Percentiles rank a stretch among this genome's conserved stretches.
phyloP scores from a whole-genome alignment of 139 green algal genomes.

The Ulvella scutata region DNA sequence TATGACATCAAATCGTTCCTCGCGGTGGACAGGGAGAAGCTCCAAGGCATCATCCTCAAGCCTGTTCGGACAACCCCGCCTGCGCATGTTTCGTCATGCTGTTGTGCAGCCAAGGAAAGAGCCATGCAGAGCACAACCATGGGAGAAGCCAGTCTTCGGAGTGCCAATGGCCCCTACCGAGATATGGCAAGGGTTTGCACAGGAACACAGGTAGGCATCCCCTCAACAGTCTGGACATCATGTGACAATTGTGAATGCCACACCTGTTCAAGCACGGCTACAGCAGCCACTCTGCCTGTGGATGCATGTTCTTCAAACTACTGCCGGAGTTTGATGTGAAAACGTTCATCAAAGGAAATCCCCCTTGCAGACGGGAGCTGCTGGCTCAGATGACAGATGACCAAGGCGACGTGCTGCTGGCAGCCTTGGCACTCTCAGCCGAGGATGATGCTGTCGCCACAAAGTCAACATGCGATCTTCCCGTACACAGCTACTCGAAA shows the following conservation, averaged over 20 bases:
- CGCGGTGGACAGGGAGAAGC: too few species aligned
- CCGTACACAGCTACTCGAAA: conserved; percentile 5
- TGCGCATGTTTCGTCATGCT: too few species aligned
- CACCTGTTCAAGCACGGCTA: not conserved
- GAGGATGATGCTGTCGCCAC: conserved; percentile 17
- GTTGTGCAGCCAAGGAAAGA: too few species aligned
- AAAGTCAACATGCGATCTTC: conserved; percentile 10
- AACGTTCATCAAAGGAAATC: not conserved
- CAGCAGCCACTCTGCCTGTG: not conserved
- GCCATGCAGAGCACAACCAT: too few species aligned
- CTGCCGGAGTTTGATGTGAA: not conserved
- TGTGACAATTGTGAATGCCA: not conserved
- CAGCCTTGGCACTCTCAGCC: conserved; percentile 6
- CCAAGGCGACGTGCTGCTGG: conserved; percentile 8
- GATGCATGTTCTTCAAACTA: not conserved
- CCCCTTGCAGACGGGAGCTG: not conserved
- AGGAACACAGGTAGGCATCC: not conserved
- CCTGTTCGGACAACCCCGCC: too few species aligned
- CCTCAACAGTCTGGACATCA: not conserved
- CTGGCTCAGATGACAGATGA: not conserved
- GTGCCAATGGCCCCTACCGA: not conserved
- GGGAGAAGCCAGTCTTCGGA: not conserved
- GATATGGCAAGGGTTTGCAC: not conserved
- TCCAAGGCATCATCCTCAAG: too few species aligned
- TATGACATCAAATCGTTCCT: too few species aligned